A percentile compares a stretch with the other conserved stretches of the same genome.
phyloP scores from a whole-genome alignment of 345 rosid species.

The Salix viminalis region DNA sequence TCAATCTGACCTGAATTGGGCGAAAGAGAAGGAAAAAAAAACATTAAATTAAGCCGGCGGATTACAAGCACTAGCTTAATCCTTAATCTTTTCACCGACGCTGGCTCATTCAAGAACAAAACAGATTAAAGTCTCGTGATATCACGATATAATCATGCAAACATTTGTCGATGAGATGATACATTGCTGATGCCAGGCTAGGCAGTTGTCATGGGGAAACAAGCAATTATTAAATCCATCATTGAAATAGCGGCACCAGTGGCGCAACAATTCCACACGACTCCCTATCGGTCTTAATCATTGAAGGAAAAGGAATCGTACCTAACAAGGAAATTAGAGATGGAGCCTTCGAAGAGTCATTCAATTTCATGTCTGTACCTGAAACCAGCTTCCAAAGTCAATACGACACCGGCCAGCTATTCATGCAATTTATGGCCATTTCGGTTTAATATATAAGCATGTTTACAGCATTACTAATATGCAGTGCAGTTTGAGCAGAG shows the following conservation, averaged over 20 bases:
- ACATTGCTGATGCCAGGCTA: neutral
- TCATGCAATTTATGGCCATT: neutral
- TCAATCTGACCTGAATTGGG: slow-evolving; percentile 59
- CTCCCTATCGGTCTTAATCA: neutral
- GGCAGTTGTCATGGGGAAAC: neutral
- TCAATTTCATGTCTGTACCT: slow-evolving; percentile 56
- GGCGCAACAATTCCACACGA: neutral
- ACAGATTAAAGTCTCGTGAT: neutral
- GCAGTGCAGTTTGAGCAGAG: neutral
- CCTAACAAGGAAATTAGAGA: slow-evolving; percentile 84
- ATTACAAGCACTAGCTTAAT: neutral
- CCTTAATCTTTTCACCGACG: neutral
- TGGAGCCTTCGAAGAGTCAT: slow-evolving; percentile 64
- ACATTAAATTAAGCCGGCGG: neutral
- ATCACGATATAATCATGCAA: neutral
- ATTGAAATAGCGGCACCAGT: neutral
- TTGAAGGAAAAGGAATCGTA: slow-evolving; percentile 22
- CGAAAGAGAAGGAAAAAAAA: neutral
- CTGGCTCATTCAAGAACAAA: neutral
- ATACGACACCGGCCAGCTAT: neutral
- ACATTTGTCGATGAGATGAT: neutral
- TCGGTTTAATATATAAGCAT: neutral
- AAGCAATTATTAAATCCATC: neutral
- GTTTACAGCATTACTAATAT: neutral
- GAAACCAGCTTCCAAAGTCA: slow-evolving; percentile 22